phyloP scores from a whole-genome alignment of 2,329 filamentous ascomycete species.

The Aspergillus cejpii region DNA sequence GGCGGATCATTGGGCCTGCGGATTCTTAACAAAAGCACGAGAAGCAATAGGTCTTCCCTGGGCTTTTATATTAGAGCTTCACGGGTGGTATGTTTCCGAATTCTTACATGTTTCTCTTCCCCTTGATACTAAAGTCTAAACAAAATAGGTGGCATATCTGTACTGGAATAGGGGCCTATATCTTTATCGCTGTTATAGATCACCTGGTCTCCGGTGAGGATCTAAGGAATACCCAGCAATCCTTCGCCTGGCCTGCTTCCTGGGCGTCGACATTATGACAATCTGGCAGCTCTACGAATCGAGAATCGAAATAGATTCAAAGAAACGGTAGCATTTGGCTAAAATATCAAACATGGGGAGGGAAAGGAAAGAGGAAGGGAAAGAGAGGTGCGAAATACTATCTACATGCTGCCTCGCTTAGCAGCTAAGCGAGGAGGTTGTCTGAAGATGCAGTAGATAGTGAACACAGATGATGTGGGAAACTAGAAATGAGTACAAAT shows the following conservation, averaged over 20 bases:
- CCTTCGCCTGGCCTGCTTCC: constrained; percentile 18
- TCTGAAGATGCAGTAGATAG: too few species aligned
- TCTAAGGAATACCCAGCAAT: not conserved
- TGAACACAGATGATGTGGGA: too few species aligned
- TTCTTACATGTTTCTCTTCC: not conserved
- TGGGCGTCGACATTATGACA: constrained; percentile 17
- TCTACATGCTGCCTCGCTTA: too few species aligned
- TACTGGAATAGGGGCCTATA: constrained; percentile 19
- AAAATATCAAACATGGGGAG: too few species aligned
- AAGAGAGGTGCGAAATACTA: too few species aligned
- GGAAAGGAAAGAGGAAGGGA: too few species aligned
- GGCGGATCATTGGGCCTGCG: constrained; percentile 22
- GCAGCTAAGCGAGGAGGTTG: too few species aligned
- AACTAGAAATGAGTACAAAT: too few species aligned
- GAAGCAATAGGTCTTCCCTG: constrained; percentile 19
- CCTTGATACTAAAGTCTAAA: not conserved
- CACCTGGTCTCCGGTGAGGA: constrained; percentile 14
- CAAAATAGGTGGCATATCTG: constrained; percentile 19
- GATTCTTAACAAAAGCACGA: constrained; percentile 13
- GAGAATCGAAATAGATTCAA: too few species aligned
- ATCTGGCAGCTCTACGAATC: too few species aligned
- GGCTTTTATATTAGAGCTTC: constrained; percentile 25
- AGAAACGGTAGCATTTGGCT: too few species aligned
- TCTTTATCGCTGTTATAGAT: constrained; percentile 19
- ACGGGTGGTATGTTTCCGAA: constrained; percentile 22